Base-by-base conservation (phyloP, 2,329 filamentous ascomycete species). In the Aureobasidium subglaciale region DNA sequence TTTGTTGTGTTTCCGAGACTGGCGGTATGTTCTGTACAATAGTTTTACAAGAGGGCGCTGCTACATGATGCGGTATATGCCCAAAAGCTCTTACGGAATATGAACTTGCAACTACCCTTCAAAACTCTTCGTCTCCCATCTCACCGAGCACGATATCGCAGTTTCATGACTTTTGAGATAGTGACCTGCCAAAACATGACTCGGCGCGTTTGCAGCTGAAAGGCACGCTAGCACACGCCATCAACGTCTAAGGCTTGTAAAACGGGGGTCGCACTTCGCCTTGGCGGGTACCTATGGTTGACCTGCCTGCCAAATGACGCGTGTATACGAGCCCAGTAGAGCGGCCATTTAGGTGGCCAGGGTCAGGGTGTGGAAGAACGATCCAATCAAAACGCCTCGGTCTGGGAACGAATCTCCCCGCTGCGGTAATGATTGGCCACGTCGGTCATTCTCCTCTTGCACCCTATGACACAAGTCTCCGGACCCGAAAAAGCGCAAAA, bases 191-290 rank as follows among this genome's bases (percentile, higher is more conserved):
- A 52, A 52, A 37, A 30, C 34, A 41, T 52, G 48, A 52, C 48
- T 52, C 48, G 48, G 18, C 24, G 48, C n/a, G 32, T n/a, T 18
- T n/a, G 46, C 30, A 40, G 24, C 10, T 22, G 18, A 22, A 37
- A 7, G 22, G 46, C 38, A 29, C 46, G 32, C 46, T 50, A 50
- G 29, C 10, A 8, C 32, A 32, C 46, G 34, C 34, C 46, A 38
- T 38, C 46, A 50, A 50, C 32, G 46, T 38, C 46, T 50, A 50
- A 50, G 46, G 46, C 46, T 50, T 50, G 46, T 34, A 13, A 27
- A 18, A 50, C 29, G 29, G 45, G 34, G 45, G 45, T 48, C 18
- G 46, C 32, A 27, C 34, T 32, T 38, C 11, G 24, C 34, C 46
- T 48, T 50, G 32, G 32, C 46, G 46, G 46, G 13, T 27, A 38